These are phyloP conservation scores for Pyricularia grisea DNA, from an alignment of 2,329 filamentous ascomycete species.

Conservation along the genomic window DNA sequence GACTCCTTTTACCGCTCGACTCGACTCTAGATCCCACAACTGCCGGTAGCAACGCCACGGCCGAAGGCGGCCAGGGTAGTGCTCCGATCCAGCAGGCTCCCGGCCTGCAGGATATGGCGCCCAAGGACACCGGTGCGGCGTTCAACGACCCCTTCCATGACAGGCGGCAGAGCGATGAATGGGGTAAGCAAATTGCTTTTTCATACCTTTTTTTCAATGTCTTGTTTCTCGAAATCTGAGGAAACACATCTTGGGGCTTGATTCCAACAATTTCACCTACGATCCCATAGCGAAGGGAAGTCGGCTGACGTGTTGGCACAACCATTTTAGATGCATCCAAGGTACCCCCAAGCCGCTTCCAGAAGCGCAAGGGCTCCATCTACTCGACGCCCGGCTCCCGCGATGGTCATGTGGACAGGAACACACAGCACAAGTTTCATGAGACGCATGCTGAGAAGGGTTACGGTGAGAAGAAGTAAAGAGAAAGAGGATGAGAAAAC, in stretches of 20 bases:
- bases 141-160: slow-evolving; percentile 13
- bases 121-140: neutral
- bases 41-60: neutral
- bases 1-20: neutral
- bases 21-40: neutral
- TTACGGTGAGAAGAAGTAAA: slow-evolving; percentile 22
- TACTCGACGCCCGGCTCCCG: slow-evolving; percentile 56
- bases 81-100: slow-evolving; percentile 13
- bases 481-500: neutral
- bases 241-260: neutral
- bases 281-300: neutral
- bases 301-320: neutral
- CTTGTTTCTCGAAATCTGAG: slow-evolving; percentile 4
- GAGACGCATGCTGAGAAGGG: slow-evolving; percentile 47
- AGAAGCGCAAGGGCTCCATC: slow-evolving; percentile 61
- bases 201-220: neutral
- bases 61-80: neutral
- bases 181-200: slow-evolving; percentile 28
- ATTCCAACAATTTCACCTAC: neutral
- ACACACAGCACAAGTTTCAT: slow-evolving; percentile 50
- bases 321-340: slow-evolving; percentile 48
- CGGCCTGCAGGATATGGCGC: slow-evolving; percentile 4
- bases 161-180: slow-evolving; percentile 33
- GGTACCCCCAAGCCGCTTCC: slow-evolving; percentile 57
- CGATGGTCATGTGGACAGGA: slow-evolving; percentile 54